These are phyloP conservation scores for Podospora pseudoanserina DNA, from an alignment of 495 filamentous ascomycete species.

Conservation along the genomic window DNA sequence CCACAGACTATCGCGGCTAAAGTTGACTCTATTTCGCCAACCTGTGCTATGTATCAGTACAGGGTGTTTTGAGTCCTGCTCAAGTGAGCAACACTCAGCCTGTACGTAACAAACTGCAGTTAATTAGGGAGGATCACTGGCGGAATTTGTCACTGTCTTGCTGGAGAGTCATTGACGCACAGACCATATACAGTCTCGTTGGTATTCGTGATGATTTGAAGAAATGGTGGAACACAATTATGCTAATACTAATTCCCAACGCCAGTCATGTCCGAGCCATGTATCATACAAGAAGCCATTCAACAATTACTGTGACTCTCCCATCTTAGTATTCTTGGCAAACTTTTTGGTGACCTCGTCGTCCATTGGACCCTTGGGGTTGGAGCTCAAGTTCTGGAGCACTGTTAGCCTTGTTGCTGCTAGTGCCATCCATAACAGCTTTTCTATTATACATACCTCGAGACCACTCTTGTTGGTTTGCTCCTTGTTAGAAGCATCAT, in stretches of 20 bases:
- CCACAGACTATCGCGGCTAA: not conserved
- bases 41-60: no score
- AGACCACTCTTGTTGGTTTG: conserved; percentile 45
- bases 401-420: conserved; percentile 16
- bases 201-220: not conserved
- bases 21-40: no score
- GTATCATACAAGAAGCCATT: not conserved
- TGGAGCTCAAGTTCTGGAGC: conserved; percentile 51
- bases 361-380: conserved; percentile 69
- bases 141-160: no score
- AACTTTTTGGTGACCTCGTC: conserved; percentile 65
- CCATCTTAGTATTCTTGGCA: conserved; percentile 37
- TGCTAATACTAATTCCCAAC: not conserved
- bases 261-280: not conserved
- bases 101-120: no score
- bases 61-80: no score
- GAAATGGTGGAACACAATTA: not conserved
- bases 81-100: no score
- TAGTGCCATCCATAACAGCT: not conserved
- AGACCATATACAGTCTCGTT: not conserved
- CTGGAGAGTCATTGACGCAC: not conserved
- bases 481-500: conserved; percentile 47
- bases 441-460: conserved; percentile 33
- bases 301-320: not conserved
- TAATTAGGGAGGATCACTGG: no score